These are phyloP conservation scores for Kentomonas sorsogonicus DNA, from an alignment of 208 protist species.

Conservation along the genomic window DNA sequence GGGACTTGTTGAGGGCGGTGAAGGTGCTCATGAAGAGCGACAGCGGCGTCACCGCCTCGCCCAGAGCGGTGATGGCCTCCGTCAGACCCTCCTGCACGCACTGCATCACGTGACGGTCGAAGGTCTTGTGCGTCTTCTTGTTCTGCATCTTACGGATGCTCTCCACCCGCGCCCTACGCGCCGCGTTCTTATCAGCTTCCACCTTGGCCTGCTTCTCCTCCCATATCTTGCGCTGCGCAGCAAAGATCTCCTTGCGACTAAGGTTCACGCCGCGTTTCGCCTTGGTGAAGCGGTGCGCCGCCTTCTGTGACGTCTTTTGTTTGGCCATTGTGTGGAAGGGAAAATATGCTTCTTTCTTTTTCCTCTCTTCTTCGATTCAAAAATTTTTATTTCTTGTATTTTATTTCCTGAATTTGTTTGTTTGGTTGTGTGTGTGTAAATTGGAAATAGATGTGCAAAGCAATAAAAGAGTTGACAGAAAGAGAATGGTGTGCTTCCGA, in stretches of 20 bases:
- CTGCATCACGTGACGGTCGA: constrained; percentile 49
- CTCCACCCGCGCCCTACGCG: constrained; percentile 35
- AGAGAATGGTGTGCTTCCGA: not conserved
- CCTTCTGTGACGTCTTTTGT: not conserved
- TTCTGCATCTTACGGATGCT: constrained; percentile 52
- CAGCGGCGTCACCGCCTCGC: constrained; percentile 58
- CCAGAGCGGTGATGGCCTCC: constrained; percentile 54
- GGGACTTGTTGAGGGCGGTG: constrained; percentile 47
- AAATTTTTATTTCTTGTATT: constrained; percentile 4
- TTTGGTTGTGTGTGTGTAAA: not conserved
- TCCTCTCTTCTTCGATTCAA: not conserved
- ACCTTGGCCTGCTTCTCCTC: constrained; percentile 43
- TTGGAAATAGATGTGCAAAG: not conserved
- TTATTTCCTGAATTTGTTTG: not conserved
- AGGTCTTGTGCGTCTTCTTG: constrained; percentile 72
- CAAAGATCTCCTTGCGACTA: constrained; percentile 73
- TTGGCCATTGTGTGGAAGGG: not conserved
- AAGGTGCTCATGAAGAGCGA: constrained; percentile 79
- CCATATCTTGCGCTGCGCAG: constrained; percentile 45
- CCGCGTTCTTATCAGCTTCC: constrained; percentile 35
- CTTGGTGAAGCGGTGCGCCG: not conserved
- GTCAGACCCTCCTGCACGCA: constrained; percentile 73
- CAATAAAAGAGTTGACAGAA: constrained; percentile 8
- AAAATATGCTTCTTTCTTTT: not conserved
- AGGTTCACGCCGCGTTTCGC: constrained; percentile 46